A percentile compares a stretch with the other conserved stretches of the same genome.
phyloP scores from a whole-genome alignment of 2,329 filamentous ascomycete genomes.

The Talaromyces sp. region DNA sequence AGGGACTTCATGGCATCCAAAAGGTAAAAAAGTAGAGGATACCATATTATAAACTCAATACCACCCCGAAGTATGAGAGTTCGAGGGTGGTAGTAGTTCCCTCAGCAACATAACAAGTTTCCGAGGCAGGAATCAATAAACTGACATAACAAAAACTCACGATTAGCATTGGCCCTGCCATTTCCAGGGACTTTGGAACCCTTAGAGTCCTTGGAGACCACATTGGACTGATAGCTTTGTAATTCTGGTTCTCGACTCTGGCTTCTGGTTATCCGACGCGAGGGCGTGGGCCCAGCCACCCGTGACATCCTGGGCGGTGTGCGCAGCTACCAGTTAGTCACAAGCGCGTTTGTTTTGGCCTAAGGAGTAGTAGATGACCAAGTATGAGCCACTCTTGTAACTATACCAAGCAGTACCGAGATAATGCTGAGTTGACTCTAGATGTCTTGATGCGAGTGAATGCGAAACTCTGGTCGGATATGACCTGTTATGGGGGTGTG shows the following conservation, averaged over 20 bases:
- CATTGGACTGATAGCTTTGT: not conserved
- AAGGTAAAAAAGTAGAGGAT: too few relatives aligned
- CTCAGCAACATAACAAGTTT: too few relatives aligned
- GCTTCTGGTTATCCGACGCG: constrained; percentile 39
- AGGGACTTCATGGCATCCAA: too few relatives aligned
- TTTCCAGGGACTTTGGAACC: not conserved
- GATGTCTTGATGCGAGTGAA: not conserved
- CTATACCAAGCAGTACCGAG: too few relatives aligned
- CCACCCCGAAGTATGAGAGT: too few relatives aligned
- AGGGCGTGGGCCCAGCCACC: not conserved
- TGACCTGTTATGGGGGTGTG: not conserved
- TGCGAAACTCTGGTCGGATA: not conserved
- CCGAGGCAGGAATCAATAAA: too few relatives aligned
- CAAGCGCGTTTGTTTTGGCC: not conserved
- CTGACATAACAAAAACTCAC: too few relatives aligned
- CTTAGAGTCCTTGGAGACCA: not conserved
- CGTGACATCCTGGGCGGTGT: constrained; percentile 18
- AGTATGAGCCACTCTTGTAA: too few relatives aligned
- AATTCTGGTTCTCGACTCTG: constrained; percentile 37
- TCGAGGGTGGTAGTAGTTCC: too few relatives aligned
- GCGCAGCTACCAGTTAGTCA: not conserved
- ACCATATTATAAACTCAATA: too few relatives aligned
- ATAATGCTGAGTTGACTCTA: too few relatives aligned
- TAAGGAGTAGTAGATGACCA: not conserved
- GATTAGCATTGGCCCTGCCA: constrained; percentile 5